These are phyloP conservation scores for Cladosporium phlei DNA, from an alignment of 2,329 filamentous ascomycete species.

Conservation along the genomic window DNA sequence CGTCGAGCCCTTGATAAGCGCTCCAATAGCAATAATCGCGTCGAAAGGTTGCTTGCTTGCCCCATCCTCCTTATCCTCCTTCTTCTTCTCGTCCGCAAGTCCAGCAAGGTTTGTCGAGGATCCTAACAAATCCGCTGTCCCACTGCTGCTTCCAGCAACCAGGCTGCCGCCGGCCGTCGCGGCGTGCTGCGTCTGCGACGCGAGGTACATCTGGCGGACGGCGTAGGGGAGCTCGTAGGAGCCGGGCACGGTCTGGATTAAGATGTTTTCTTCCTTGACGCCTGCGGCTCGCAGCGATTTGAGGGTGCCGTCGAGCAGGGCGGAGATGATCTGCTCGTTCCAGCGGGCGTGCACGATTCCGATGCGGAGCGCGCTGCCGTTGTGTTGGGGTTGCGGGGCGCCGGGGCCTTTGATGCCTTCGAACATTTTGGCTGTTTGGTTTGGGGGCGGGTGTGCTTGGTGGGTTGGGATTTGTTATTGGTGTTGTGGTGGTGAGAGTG, in stretches of 20 bases:
- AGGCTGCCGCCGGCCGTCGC: constrained; percentile 25
- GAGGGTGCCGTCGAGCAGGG: constrained; percentile 75
- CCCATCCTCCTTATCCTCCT: constrained; percentile 29
- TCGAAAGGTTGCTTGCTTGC: constrained; percentile 64
- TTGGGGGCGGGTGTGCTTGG: not conserved
- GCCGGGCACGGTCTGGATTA: constrained; percentile 83
- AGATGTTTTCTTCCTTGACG: constrained; percentile 82
- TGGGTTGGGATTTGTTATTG: not conserved
- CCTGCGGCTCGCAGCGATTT: constrained; percentile 72
- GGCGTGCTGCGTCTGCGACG: constrained; percentile 65
- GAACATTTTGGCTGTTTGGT: not conserved
- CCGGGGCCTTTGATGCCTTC: constrained; percentile 16
- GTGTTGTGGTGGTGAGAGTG: not conserved
- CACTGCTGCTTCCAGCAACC: too few relatives aligned
- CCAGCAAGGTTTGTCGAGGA: constrained; percentile 55
- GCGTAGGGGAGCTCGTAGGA: constrained; percentile 93
- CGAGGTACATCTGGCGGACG: constrained; percentile 66
- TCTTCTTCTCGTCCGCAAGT: not conserved
- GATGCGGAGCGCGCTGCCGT: constrained; percentile 64
- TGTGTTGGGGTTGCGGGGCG: constrained; percentile 10
- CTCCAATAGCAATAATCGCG: constrained; percentile 89
- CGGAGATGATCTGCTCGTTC: constrained; percentile 84
- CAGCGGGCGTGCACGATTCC: constrained; percentile 95
- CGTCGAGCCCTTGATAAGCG: constrained; percentile 96
- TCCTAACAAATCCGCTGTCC: constrained; percentile 43